Conservation (phyloP, 2,329 filamentous ascomycete species). For the Alternaria sp. region DNA sequence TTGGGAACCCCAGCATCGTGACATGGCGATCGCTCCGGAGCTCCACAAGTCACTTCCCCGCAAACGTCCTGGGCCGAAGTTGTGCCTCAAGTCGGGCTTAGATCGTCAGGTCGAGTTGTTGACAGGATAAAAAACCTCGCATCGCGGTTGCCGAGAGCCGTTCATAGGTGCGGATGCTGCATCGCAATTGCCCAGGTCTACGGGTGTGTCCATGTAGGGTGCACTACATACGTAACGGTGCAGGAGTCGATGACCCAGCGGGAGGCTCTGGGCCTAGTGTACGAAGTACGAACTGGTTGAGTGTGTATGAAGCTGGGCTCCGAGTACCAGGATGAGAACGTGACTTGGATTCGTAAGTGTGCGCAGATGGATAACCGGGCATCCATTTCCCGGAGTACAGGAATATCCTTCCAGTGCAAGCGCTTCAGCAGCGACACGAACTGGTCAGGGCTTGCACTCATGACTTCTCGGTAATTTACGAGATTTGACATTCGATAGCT, state of each 20-base stretch:
- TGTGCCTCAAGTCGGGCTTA: conserved; percentile 8
- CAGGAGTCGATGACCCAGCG: background rate
- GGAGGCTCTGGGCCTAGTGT: background rate
- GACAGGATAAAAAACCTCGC: background rate
- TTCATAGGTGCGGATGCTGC: background rate
- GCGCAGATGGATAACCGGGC: background rate
- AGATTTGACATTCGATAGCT: background rate
- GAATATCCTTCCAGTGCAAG: background rate
- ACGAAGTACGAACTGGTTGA: background rate
- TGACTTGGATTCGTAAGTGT: background rate
- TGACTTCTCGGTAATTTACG: background rate
- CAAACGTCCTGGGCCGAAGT: conserved; percentile 13
- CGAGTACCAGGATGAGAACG: background rate
- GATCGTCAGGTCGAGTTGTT: conserved; percentile 6
- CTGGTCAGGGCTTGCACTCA: background rate
- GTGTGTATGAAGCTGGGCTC: background rate
- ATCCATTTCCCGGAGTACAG: background rate
- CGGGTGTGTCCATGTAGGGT: background rate
- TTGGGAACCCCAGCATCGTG: conserved; percentile 3
- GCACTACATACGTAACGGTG: background rate
- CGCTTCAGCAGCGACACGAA: background rate
- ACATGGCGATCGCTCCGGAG: conserved; percentile 9
- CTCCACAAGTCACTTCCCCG: conserved; percentile 18
- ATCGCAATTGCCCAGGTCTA: background rate
- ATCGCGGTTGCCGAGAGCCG: background rate